phyloP scores from a whole-genome alignment of 2,329 filamentous ascomycete genomes.

The Penicillium sp. region DNA sequence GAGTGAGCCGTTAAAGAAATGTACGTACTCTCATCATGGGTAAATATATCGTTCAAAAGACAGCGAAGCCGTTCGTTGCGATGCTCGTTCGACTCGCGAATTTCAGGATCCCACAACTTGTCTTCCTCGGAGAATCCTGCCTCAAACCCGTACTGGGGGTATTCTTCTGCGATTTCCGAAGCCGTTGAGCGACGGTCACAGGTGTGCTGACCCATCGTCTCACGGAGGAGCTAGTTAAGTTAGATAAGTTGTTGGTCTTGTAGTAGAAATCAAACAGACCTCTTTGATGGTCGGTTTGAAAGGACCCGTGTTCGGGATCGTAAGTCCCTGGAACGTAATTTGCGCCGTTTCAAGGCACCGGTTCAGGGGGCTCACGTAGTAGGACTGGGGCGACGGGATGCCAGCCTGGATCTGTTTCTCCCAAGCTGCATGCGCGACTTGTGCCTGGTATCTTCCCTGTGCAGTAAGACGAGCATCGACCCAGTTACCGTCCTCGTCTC shows the following conservation, averaged over 20 bases:
- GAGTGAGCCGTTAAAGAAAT: conserved; percentile 59
- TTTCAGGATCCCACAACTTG: conserved; percentile 50
- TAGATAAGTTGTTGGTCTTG: not conserved
- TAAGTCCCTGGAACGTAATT: conserved; percentile 52
- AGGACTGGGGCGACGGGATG: conserved; percentile 55
- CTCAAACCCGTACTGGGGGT: conserved; percentile 54
- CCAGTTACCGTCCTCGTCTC: conserved; percentile 56
- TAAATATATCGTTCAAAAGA: conserved; percentile 56
- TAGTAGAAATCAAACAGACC: conserved; percentile 24
- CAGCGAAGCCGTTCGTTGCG: conserved; percentile 47
- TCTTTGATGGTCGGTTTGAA: conserved; percentile 60
- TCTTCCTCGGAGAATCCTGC: conserved; percentile 55
- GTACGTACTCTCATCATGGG: conserved; percentile 46
- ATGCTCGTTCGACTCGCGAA: conserved; percentile 50
- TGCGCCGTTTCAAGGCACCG: conserved; percentile 58
- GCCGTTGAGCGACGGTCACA: conserved; percentile 57
- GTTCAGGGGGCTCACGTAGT: conserved; percentile 58
- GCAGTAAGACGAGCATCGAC: conserved; percentile 58
- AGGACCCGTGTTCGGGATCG: conserved; percentile 44
- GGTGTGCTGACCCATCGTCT: conserved; percentile 60
- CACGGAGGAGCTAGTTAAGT: conserved; percentile 48
- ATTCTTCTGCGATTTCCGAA: conserved; percentile 48
- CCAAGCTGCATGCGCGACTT: conserved; percentile 48
- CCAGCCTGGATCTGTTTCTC: conserved; percentile 44
- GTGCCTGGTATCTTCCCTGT: conserved; percentile 53